Evolutionary conservation across 2,329 filamentous ascomycete species (phyloP).

Genomic region (Beauveria medogensis): DNA sequence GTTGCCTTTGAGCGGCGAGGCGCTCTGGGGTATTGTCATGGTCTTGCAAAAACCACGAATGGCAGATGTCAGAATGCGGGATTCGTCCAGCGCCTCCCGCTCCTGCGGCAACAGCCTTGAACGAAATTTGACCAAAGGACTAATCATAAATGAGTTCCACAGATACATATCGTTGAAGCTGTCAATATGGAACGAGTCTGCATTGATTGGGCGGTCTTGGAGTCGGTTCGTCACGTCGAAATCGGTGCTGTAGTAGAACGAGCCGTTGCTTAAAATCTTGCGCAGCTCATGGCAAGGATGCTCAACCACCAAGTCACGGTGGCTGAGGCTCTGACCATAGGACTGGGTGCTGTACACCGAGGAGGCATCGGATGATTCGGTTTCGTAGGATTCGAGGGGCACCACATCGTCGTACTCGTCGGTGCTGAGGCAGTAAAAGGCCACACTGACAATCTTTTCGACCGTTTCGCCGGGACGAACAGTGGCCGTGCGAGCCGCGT

Average conservation of each 20-base stretch:
- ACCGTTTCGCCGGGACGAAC: conserved; percentile 83
- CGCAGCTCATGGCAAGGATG: conserved; percentile 87
- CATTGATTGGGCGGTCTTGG: conserved; percentile 76
- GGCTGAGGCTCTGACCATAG: conserved; percentile 41
- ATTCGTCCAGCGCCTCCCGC: conserved; percentile 71
- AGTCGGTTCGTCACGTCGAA: conserved; percentile 92
- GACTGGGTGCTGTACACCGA: conserved; percentile 37
- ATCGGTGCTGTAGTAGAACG: conserved; percentile 97
- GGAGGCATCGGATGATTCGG: conserved; percentile 38
- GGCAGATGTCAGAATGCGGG: conserved; percentile 82
- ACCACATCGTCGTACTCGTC: conserved; percentile 76
- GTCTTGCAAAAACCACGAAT: conserved; percentile 90
- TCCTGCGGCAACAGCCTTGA: conserved; percentile 70
- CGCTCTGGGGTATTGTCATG: conserved; percentile 70
- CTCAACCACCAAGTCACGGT: conserved; percentile 64
- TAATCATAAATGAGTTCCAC: conserved; percentile 99
- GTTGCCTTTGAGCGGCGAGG: conserved; percentile 59
- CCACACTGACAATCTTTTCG: conserved; percentile 76
- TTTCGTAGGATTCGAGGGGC: conserved; percentile 43
- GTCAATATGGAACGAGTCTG: conserved; percentile 77
- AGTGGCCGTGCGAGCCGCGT: conserved; percentile 68
- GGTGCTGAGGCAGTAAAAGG: conserved; percentile 88
- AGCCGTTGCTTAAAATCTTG: conserved; percentile 86
- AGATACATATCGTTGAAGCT: conserved; percentile 87
- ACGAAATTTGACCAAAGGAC: conserved; percentile 81